Base-by-base conservation (phyloP, 768 basidiomycete species). In the Suillus variegatus region DNA sequence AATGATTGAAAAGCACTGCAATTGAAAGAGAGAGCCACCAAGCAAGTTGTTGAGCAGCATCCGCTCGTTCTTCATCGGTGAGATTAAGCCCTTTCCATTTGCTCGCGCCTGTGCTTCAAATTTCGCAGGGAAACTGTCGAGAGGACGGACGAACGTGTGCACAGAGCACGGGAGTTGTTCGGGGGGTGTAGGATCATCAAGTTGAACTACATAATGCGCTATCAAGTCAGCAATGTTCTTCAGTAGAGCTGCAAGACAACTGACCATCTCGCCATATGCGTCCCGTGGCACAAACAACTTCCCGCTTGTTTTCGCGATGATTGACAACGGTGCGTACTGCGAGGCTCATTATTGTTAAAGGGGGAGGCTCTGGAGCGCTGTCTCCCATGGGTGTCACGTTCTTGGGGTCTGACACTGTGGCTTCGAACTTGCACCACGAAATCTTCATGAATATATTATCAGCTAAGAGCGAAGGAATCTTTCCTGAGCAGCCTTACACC, bases 361-460 rank as follows among this genome's bases (percentile, higher is more conserved):
- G 94, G 3, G 97, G 97, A 20, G 85, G 82, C 13, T 95, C 95
- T 0, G 80, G 70, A 70, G 96, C 93, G 4, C 84, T 82, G 60
- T 96, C 93, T 0, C 86, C 71, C 74, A 96, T 88, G 0, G 94
- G 93, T 65, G 88, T 92, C 76, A 99, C 86, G 69, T 93, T 89
- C 71, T 97, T 97, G 1, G 96, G 95, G 70, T 95, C 85, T 8
- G 85, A 76, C 7, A 95, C 91, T 0, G 86, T 88, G 20, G 86
- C 91, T 78, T 99, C 97, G 14, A 98, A 80, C 78, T 96, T 96
- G 72, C 96, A 98, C 97, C 97, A 99, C 1, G 97, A 97, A 40
- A 94, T 85, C 97, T 98, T 32, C n/a, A 16, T 32, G 13, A 41
- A 64, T 12, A 52, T 40, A 28, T 46, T n/a, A 5, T 1, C 9